Evolutionary conservation across 179 eudicot species (phyloP), one percentile per base, ranked within the genome.

Genomic region (Spergularia azorica): DNA sequence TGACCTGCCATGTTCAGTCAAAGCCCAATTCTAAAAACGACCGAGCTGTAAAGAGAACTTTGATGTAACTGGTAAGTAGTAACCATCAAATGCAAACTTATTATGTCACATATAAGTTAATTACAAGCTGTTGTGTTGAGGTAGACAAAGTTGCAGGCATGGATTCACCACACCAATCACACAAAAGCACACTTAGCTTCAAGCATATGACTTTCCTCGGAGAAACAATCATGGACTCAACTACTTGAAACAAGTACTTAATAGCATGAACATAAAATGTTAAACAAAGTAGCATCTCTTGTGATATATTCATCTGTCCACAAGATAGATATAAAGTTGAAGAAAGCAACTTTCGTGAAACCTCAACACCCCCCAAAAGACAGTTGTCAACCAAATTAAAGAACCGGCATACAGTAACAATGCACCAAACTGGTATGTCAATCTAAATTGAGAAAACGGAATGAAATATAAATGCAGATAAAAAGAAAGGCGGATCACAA

Each of bases 111-210:
- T 51, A 70, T 3, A 21, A 0, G 58, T 21, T 20, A 38, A 51
- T 52, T 20, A 52, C 17, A 17, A 20, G 51, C 48, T 43, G 73
- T 26, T 26, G 60, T 32, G 12, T 70, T 66, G 54, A 46, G 32
- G 36, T 67, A 67, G 14, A 48, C 2, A 50, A 9, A 54, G 18
- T 3, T 70, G 2, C 14, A 48, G 43, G 13, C 10, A 5, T 5
- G 20, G 60, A 70, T 70, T 60, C 72, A 68, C 4, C 58, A 68
- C 15, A 26, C 32, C 32, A 26, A 26, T 18, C 72, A 68, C n/a
- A 17, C 67, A 16, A 12, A 63, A 15, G 26, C 20, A 41, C 26
- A 6, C 21, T 41, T 43, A 63, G 16, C 67, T 63, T 63, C 67
- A 32, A 63, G 16, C 43, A 36, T 10, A 26, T 63, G 26, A 4